Evolutionary conservation across 2,329 filamentous ascomycete genomes (phyloP).

Genomic region (Aspergillus sp.): DNA sequence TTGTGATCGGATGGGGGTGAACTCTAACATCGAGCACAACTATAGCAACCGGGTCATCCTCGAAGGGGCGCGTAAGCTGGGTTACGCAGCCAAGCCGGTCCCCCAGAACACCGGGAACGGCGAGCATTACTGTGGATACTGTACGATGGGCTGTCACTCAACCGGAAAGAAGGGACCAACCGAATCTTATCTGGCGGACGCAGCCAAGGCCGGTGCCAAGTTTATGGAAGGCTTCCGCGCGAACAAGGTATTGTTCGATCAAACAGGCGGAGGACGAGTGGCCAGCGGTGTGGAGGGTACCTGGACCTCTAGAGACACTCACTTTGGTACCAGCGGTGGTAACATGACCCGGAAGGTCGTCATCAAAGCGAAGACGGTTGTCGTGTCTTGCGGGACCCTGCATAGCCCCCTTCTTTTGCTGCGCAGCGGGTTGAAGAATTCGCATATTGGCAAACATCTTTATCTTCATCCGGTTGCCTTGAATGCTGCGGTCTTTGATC

Average conservation of each 20-base stretch:
- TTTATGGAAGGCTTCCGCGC: conserved; percentile 80
- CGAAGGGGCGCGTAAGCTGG: conserved; percentile 66
- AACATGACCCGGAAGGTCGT: conserved; percentile 56
- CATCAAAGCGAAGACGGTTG: conserved; percentile 71
- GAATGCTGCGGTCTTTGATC: conserved; percentile 56
- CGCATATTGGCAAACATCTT: conserved; percentile 73
- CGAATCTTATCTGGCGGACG: conserved; percentile 71
- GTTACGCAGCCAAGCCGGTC: conserved; percentile 61
- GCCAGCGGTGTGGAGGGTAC: conserved; percentile 66
- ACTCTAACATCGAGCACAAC: conserved; percentile 63
- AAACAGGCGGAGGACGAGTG: conserved; percentile 43
- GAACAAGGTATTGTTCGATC: conserved; percentile 62
- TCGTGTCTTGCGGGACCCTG: conserved; percentile 70
- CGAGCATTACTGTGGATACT: conserved; percentile 68
- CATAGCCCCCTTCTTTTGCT: conserved; percentile 69
- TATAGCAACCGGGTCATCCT: conserved; percentile 64
- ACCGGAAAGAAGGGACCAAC: conserved; percentile 73
- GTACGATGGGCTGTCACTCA: conserved; percentile 53
- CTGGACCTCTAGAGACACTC: conserved; percentile 66
- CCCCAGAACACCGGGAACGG: conserved; percentile 72
- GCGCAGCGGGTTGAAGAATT: conserved; percentile 73
- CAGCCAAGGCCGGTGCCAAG: conserved; percentile 65
- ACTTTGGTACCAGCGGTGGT: conserved; percentile 48
- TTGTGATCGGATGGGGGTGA: conserved; percentile 70
- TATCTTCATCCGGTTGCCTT: conserved; percentile 68